A percentile compares a stretch with the other conserved stretches of the same genome.
Evolutionary conservation across 179 eudicot genomes (phyloP).

Genomic region (Drosera spatulata): DNA sequence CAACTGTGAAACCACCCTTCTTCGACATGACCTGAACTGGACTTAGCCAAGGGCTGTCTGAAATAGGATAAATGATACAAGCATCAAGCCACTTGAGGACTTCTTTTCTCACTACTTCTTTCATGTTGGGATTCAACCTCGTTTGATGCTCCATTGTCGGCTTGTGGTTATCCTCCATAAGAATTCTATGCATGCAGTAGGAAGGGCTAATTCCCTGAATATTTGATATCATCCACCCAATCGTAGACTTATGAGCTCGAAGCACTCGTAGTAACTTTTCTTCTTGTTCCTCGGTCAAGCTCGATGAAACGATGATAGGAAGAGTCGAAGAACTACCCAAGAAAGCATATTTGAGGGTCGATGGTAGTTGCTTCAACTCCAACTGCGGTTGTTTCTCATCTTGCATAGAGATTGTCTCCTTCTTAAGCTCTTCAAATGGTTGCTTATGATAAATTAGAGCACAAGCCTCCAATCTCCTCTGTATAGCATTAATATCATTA

Average conservation of each 20-base stretch:
- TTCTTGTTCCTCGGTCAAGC: not conserved
- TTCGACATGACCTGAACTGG: not conserved
- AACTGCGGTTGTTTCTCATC: no score
- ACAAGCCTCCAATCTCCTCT: no score
- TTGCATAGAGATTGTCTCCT: no score
- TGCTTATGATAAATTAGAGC: no score
- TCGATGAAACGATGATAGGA: no score
- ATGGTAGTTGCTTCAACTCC: no score
- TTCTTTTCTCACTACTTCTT: not conserved
- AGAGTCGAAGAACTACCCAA: no score
- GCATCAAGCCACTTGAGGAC: not conserved
- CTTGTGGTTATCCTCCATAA: not conserved
- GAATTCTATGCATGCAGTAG: not conserved
- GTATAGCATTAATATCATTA: no score
- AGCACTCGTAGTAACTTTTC: not conserved
- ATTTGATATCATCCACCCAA: not conserved
- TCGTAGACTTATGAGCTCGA: not conserved
- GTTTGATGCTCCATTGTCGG: not conserved
- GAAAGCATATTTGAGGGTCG: no score
- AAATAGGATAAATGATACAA: not conserved
- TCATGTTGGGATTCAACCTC: not conserved
- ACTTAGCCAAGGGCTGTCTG: not conserved
- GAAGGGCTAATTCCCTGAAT: not conserved
- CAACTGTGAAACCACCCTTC: not conserved
- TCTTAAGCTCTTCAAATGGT: no score